These are phyloP conservation scores for Aspergillus spinulosporus DNA, from an alignment of 2,329 filamentous ascomycete genomes.

Conservation along the genomic window DNA sequence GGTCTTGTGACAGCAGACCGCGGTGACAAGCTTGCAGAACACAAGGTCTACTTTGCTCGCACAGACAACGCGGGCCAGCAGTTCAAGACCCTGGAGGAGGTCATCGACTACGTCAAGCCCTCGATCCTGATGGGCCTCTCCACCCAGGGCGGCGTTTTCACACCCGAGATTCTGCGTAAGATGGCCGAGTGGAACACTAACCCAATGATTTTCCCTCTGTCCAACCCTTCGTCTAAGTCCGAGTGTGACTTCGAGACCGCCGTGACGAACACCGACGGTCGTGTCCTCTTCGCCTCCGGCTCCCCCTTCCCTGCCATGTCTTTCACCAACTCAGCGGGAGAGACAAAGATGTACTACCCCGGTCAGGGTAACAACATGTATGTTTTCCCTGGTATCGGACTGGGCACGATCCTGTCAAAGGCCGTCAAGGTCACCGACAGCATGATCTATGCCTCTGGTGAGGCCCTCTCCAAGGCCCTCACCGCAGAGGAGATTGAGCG, in stretches of 20 bases:
- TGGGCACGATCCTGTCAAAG: constrained; percentile 90
- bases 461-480: constrained; percentile 74
- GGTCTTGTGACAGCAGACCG: constrained; percentile 91
- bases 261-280: constrained; percentile 84
- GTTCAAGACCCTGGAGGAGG: constrained; percentile 77
- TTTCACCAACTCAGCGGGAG: constrained; percentile 60
- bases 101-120: constrained; percentile 92
- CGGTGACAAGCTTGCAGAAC: constrained; percentile 88
- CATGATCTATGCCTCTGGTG: constrained; percentile 95
- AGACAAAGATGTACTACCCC: constrained; percentile 67
- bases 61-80: constrained; percentile 65
- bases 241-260: constrained; percentile 98
- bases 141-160: constrained; percentile 93
- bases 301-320: constrained; percentile 81
- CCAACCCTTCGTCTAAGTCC: constrained; percentile 93
- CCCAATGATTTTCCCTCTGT: constrained; percentile 93
- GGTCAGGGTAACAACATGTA: constrained; percentile 84
- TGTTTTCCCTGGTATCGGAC: constrained; percentile 93
- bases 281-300: constrained; percentile 89
- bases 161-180: constrained; percentile 74
- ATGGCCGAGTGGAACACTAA: constrained; percentile 65
- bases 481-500: constrained; percentile 77
- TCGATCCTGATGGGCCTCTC: constrained; percentile 93
- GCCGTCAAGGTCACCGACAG: constrained; percentile 81
- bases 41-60: constrained; percentile 70